Base-by-base conservation (phyloP, 169 alveolate genomes). In the Eimeria praecox region DNA sequence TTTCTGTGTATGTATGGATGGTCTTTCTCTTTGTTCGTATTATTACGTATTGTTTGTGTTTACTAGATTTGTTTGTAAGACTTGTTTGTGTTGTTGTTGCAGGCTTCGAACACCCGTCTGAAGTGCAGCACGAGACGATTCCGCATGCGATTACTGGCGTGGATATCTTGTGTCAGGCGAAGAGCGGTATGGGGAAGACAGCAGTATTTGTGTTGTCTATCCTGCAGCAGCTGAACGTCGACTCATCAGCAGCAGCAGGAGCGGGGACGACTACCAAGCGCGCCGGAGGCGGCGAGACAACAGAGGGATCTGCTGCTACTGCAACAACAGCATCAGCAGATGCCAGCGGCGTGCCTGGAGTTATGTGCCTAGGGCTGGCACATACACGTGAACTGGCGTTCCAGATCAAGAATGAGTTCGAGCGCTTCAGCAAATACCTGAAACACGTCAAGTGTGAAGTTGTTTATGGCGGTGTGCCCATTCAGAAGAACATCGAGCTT, bases 381-480 rank as follows among this genome's bases (percentile, higher is more conserved):
- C 99, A 99, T 98, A 99, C 99, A 8, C 98, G 99, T 89, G 99
- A 99, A 97, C 98, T 99, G 69, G 99, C 99, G 40, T 99, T 98
- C 97, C 99, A 99, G 97, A 99, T 99, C 82, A 99, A 99, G 97
- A 99, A 99, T 96, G 99, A 99, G 98, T 99, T 99, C 97, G 99
- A 98, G 95, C 97, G 99, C 77, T 99, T 99, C 97, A 97, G 99
- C 69, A 99, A 99, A 97, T 99, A 99, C 98, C 98, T 99, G 94
- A 98, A 98, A 95, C 97, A 97, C 94, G 98, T 99, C 95, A 98
- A 98, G 96, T 98, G 99, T 56, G 99, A 99, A 94, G 99, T 99
- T 75, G 99, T 99, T 75, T 99, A 99, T 96, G 99, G 99, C 24
- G 99, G 99, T 49, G 99, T 98, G 33, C 99, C 99, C 44, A 99